These are phyloP conservation scores for Jamesozyma rosinii DNA, from an alignment of 805 yeast genomes.

Conservation along the genomic window DNA sequence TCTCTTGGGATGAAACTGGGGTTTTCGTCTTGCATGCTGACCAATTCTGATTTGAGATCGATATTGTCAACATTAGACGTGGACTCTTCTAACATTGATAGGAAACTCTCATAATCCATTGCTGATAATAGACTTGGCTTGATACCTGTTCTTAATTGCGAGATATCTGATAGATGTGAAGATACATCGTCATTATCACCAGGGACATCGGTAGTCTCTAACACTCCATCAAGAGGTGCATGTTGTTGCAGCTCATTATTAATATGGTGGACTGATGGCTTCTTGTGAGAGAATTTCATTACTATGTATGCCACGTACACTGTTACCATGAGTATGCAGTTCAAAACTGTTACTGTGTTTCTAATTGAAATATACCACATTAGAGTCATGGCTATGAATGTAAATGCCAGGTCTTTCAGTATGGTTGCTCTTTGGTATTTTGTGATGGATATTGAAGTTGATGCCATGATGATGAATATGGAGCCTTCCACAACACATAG, in stretches of 20 bases:
- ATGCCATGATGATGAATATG: constrained; percentile 24
- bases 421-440: constrained; percentile 14
- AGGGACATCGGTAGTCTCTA: neutral
- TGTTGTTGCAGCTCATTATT: neutral
- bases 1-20: neutral
- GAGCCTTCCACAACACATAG: constrained; percentile 30
- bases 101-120: constrained; percentile 23
- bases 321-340: constrained; percentile 22
- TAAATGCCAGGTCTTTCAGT: constrained; percentile 22
- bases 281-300: constrained; percentile 4
- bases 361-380: constrained; percentile 19
- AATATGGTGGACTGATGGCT: neutral
- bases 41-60: constrained; percentile 7
- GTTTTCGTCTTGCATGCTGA: neutral
- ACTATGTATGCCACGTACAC: constrained; percentile 17
- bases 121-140: constrained; percentile 27
- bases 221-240: neutral
- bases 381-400: constrained; percentile 17
- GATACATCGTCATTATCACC: neutral
- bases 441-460: constrained; percentile 11
- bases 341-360: constrained; percentile 19
- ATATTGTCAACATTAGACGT: neutral
- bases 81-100: constrained; percentile 22
- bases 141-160: constrained; percentile 9
- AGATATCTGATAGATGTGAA: constrained; percentile 1